phyloP scores from a whole-genome alignment of 176 grass and related monocot genomes.

The Hordeum vulgare region DNA sequence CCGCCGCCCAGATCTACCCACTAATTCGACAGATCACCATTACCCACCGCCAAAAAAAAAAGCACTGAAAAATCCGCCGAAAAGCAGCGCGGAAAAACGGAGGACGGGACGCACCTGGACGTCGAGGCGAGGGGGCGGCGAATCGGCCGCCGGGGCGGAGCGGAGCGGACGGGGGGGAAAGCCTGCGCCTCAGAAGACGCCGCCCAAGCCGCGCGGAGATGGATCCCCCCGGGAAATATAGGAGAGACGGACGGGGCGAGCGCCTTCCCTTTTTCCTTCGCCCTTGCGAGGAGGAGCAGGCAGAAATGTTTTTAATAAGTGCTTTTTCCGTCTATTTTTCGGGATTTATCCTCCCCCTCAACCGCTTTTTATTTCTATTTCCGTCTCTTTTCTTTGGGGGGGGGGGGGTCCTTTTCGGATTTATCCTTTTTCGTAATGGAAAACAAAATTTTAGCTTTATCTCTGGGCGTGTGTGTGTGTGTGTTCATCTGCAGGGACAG shows the following conservation, averaged over 20 bases:
- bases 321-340: not conserved
- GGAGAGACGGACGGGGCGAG: not conserved
- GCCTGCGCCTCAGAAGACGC: constrained; percentile 12
- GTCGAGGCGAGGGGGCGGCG: not conserved
- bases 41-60: not conserved
- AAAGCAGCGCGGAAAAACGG: not conserved
- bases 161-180: not conserved
- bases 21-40: constrained; percentile 8
- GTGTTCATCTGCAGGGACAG: not conserved
- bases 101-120: constrained; percentile 8
- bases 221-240: not conserved
- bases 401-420: not conserved
- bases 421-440: not conserved
- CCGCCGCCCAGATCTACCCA: constrained; percentile 8
- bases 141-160: constrained; percentile 9
- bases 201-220: not conserved
- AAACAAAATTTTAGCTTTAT: not conserved
- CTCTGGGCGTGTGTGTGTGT: not conserved
- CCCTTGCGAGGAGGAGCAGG: not conserved
- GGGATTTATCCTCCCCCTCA: not conserved
- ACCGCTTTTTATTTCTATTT: not conserved
- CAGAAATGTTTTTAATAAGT: not conserved
- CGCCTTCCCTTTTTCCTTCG: not conserved
- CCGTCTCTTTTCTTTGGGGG: not conserved
- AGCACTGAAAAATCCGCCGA: not conserved